Evolutionary conservation across 805 yeast species (phyloP).

Genomic region (Wickerhamiella lipophila): DNA sequence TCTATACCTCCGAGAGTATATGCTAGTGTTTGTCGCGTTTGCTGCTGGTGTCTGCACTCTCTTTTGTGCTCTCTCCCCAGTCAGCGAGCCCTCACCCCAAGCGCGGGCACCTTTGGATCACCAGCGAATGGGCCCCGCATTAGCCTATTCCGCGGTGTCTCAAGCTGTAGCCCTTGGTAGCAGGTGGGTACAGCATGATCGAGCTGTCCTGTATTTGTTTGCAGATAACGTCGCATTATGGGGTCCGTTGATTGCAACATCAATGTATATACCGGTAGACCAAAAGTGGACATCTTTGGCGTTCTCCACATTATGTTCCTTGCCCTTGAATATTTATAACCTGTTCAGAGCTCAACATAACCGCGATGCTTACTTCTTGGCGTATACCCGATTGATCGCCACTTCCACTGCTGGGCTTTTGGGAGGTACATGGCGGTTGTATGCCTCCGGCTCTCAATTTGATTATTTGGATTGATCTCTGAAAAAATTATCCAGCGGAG

Average conservation of each 20-base stretch:
- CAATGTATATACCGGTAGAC: background rate
- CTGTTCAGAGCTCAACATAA: background rate
- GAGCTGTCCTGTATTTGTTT: background rate
- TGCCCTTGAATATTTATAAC: background rate
- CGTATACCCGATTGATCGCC: background rate
- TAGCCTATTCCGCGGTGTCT: background rate
- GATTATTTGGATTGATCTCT: background rate
- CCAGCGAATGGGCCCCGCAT: background rate
- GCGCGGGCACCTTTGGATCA: background rate
- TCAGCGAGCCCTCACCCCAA: background rate
- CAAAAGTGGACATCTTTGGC: background rate
- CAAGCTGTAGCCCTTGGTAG: background rate
- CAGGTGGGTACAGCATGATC: background rate
- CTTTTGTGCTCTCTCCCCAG: background rate
- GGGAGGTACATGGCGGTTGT: constrained; percentile 2
- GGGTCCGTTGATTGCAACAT: constrained; percentile 3
- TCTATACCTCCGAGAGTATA: background rate
- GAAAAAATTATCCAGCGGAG: no score
- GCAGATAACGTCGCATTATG: background rate
- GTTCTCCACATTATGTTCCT: background rate
- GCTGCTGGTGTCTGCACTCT: constrained; percentile 2
- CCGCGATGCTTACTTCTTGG: background rate
- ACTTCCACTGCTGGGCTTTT: background rate
- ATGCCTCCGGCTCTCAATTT: background rate
- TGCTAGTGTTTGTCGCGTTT: background rate